Evolutionary conservation across 805 yeast species (phyloP).

Genomic region (Lipomyces spencermartinsiae): DNA sequence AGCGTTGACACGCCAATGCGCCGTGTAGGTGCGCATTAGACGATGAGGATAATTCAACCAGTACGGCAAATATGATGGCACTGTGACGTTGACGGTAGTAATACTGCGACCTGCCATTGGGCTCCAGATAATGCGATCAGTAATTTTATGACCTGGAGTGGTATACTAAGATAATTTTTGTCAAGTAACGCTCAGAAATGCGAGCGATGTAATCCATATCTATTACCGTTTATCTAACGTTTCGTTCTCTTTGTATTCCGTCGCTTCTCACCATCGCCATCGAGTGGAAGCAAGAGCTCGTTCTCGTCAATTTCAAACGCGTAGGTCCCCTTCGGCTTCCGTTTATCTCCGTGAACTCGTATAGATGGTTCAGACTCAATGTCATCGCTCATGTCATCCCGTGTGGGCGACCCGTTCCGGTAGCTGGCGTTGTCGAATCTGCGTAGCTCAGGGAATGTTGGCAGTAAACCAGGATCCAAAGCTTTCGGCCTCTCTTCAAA

Average conservation of each 20-base stretch:
- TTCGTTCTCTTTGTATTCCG: neutral
- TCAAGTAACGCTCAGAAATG: neutral
- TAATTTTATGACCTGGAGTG: neutral
- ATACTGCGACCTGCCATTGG: too few species aligned
- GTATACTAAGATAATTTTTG: neutral
- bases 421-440: neutral
- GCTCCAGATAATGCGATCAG: neutral
- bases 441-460: slow-evolving; percentile 28
- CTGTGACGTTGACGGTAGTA: neutral
- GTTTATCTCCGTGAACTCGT: neutral
- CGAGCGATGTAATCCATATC: neutral
- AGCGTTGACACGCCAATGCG: neutral
- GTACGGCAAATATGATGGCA: neutral
- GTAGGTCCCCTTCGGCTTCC: slow-evolving; percentile 7
- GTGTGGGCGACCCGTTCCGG: neutral
- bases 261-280: neutral
- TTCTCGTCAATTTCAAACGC: slow-evolving; percentile 14
- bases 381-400: neutral
- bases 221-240: neutral
- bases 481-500: slow-evolving; percentile 69
- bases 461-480: slow-evolving; percentile 26
- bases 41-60: neutral
- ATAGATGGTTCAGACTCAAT: neutral
- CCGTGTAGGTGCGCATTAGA: neutral
- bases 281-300: neutral